Conservation (phyloP, 139 green algal genomes). For the Chlamydomonas schloesseri region DNA sequence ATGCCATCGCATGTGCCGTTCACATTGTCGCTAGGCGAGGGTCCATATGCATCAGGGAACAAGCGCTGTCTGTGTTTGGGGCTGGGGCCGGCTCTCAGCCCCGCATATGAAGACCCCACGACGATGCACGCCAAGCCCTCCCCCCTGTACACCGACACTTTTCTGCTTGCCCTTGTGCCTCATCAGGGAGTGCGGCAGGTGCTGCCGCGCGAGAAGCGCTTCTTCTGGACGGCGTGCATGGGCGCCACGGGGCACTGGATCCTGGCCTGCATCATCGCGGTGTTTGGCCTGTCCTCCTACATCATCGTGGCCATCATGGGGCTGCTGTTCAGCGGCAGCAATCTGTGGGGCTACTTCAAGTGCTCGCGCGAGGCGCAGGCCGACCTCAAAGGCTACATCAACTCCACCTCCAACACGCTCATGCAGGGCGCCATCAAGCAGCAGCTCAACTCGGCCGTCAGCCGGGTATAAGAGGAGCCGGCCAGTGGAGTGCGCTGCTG, state of each 20-base stretch:
- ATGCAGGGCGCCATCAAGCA: conserved; percentile 46
- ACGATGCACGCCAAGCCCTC: too few relatives aligned
- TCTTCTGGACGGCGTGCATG: conserved; percentile 86
- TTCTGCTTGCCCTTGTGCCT: too few relatives aligned
- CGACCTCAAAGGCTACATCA: conserved; percentile 64
- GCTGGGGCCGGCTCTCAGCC: too few relatives aligned
- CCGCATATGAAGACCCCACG: too few relatives aligned
- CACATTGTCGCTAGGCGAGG: too few relatives aligned
- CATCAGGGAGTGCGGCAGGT: conserved; percentile 77
- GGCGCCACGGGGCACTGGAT: conserved; percentile 38
- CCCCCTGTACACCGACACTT: too few relatives aligned
- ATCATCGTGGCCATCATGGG: conserved; percentile 89
- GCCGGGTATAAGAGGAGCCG: conserved; percentile 40
- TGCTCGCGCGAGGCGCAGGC: conserved; percentile 82
- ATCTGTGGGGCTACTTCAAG: conserved; percentile 92
- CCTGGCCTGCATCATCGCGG: conserved; percentile 15
- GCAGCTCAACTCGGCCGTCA: conserved; percentile 26
- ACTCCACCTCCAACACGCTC: conserved; percentile 51
- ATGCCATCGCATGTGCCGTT: too few relatives aligned
- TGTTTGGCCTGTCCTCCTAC: conserved; percentile 65
- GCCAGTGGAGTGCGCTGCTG: not conserved
- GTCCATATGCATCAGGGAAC: too few relatives aligned
- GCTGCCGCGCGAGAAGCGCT: conserved; percentile 75
- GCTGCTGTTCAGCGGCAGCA: conserved; percentile 80
- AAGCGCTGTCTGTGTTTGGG: too few relatives aligned